Evolutionary conservation across 192 early-diverging fungal genomes (phyloP).

Genomic region (Gaertneriomyces sp.): DNA sequence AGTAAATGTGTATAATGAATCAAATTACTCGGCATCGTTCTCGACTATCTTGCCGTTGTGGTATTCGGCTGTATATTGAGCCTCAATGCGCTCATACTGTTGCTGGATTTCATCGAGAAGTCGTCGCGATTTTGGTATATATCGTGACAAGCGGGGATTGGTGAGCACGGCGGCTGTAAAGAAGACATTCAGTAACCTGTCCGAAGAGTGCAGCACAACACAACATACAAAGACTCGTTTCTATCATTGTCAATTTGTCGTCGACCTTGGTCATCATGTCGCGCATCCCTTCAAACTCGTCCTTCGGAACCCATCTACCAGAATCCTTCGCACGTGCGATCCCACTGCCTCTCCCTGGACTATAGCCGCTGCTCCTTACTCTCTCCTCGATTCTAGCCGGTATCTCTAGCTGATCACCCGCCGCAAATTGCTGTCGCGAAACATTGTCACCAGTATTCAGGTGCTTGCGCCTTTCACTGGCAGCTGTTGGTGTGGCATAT

Average conservation of each 20-base stretch:
- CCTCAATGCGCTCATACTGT: slow-evolving; percentile 39
- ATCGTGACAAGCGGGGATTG: slow-evolving; percentile 1
- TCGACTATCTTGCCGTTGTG: too few relatives aligned
- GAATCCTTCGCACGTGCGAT: neutral
- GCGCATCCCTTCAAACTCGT: slow-evolving; percentile 48
- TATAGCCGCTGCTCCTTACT: slow-evolving; percentile 3
- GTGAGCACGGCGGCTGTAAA: slow-evolving; percentile 5
- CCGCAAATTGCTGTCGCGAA: neutral
- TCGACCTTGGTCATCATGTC: slow-evolving; percentile 38
- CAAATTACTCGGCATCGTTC: too few relatives aligned
- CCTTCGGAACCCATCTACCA: slow-evolving; percentile 14
- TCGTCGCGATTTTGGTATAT: slow-evolving; percentile 28
- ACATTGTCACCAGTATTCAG: neutral
- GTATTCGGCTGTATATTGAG: too few relatives aligned
- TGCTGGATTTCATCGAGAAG: slow-evolving; percentile 37
- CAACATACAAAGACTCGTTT: slow-evolving; percentile 38
- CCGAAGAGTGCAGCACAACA: neutral
- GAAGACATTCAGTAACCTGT: slow-evolving; percentile 6
- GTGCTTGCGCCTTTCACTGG: neutral
- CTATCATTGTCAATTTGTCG: slow-evolving; percentile 32
- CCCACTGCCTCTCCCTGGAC: neutral
- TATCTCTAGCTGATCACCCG: neutral
- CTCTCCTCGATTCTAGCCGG: slow-evolving; percentile 4
- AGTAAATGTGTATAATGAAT: too few relatives aligned
- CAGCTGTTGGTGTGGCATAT: slow-evolving; percentile 37